Evolutionary conservation across 2,329 filamentous ascomycete species (phyloP).

Genomic region (Aureobasidium pullulans): DNA sequence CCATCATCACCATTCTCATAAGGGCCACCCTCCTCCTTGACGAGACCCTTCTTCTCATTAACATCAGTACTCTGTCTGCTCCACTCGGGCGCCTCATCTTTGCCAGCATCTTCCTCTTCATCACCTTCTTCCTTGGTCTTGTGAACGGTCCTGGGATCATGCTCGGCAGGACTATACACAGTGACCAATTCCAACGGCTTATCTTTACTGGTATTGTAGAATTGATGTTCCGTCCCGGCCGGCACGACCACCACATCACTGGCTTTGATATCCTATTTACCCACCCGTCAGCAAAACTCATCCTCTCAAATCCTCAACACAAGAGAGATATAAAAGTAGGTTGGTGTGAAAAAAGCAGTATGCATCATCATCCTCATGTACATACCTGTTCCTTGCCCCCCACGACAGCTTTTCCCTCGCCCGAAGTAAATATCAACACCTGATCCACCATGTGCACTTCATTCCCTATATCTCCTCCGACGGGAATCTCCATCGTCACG

Average conservation of each 20-base stretch:
- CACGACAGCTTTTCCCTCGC: conserved; percentile 51
- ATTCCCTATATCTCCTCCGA: conserved; percentile 58
- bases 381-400: conserved; percentile 50
- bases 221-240: conserved; percentile 59
- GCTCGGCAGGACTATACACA: conserved; percentile 57
- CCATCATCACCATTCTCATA: conserved; percentile 31
- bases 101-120: conserved; percentile 53
- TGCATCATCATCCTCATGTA: too few relatives aligned
- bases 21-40: conserved; percentile 38
- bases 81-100: conserved; percentile 56
- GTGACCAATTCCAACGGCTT: conserved; percentile 55
- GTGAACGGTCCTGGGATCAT: conserved; percentile 52
- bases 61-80: conserved; percentile 48
- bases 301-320: background rate
- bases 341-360: too few relatives aligned
- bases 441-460: conserved; percentile 61
- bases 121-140: conserved; percentile 57
- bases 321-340: background rate
- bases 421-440: conserved; percentile 57
- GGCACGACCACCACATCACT: conserved; percentile 55
- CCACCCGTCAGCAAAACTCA: background rate
- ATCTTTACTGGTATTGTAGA: conserved; percentile 51
- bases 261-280: background rate
- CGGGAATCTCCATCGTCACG: conserved; percentile 58
- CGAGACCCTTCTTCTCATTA: conserved; percentile 51